Percentiles rank a stretch among this genome's conserved stretches.
Evolutionary conservation across 73 alveolate species (phyloP).

Genomic region (Tetrahymena borealis): DNA sequence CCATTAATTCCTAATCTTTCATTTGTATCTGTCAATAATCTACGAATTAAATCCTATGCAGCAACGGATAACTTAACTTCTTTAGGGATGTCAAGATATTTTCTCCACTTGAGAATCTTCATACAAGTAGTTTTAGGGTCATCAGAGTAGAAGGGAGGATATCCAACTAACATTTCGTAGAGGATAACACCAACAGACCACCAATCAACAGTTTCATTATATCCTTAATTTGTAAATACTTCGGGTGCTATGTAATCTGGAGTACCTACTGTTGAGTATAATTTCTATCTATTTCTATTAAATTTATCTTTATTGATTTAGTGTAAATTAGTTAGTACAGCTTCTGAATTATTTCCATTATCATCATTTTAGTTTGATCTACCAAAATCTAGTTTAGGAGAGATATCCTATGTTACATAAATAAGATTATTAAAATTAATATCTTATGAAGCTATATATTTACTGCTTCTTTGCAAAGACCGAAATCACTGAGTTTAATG

Average conservation of each 20-base stretch:
- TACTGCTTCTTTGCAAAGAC: conserved; percentile 31
- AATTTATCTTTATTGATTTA: conserved; percentile 56
- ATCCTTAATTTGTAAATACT: conserved; percentile 78
- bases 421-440: not conserved
- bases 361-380: conserved; percentile 51
- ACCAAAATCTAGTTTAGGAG: conserved; percentile 79
- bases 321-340: not conserved
- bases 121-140: conserved; percentile 71
- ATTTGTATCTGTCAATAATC: conserved; percentile 74
- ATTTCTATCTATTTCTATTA: conserved; percentile 77
- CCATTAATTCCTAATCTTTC: conserved; percentile 65
- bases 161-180: conserved; percentile 94
- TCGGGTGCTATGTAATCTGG: conserved; percentile 98
- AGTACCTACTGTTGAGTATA: conserved; percentile 95
- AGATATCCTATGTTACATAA: not conserved
- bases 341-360: conserved; percentile 7
- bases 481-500: conserved; percentile 27
- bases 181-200: conserved; percentile 93
- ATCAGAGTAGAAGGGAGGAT: conserved; percentile 96
- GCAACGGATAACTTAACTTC: conserved; percentile 77
- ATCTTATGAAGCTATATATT: not conserved
- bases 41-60: conserved; percentile 69
- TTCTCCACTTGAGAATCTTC: conserved; percentile 77
- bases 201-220: conserved; percentile 92
- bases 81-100: conserved; percentile 75